A percentile compares a stretch with the other conserved stretches of the same genome.
phyloP scores from a whole-genome alignment of 2,329 filamentous ascomycete species.

The Cercospora sp. region DNA sequence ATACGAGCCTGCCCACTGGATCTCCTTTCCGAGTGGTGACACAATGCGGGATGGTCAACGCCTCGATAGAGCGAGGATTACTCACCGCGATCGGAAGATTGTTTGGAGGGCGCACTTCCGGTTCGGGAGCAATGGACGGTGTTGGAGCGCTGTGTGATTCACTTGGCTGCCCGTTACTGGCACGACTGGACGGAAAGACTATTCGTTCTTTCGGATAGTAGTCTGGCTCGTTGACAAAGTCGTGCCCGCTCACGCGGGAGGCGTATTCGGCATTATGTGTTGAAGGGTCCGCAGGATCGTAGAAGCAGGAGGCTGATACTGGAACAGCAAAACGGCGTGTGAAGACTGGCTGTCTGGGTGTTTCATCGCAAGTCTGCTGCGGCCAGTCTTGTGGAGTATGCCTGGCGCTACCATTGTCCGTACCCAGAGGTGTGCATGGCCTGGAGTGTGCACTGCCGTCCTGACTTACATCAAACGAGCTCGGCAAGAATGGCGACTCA shows the following conservation, averaged over 20 bases:
- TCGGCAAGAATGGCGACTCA: conserved; percentile 44
- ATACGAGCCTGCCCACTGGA: conserved; percentile 60
- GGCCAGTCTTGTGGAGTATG: not conserved
- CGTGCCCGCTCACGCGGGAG: conserved; percentile 47
- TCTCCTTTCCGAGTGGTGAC: conserved; percentile 6
- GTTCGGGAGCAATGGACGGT: not conserved
- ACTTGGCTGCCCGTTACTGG: not conserved
- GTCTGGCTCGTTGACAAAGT: conserved; percentile 40
- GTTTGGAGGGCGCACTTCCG: not conserved
- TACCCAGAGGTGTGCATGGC: conserved; percentile 29
- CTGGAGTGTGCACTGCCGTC: conserved; percentile 38
- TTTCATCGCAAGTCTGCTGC: not conserved
- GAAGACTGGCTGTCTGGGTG: conserved; percentile 33
- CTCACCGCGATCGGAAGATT: not conserved
- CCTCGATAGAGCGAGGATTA: conserved; percentile 3
- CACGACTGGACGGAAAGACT: conserved; percentile 2
- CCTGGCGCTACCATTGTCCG: not conserved
- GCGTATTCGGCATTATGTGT: conserved; percentile 52
- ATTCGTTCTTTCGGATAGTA: conserved; percentile 17
- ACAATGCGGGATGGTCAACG: not conserved
- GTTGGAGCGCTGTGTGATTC: not conserved
- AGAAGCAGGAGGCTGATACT: conserved; percentile 48
- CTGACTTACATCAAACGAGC: conserved; percentile 39
- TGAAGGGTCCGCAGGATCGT: conserved; percentile 44
- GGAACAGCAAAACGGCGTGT: conserved; percentile 48